phyloP scores from a whole-genome alignment of 257 asterid species.

The Knoxia roxburghii region DNA sequence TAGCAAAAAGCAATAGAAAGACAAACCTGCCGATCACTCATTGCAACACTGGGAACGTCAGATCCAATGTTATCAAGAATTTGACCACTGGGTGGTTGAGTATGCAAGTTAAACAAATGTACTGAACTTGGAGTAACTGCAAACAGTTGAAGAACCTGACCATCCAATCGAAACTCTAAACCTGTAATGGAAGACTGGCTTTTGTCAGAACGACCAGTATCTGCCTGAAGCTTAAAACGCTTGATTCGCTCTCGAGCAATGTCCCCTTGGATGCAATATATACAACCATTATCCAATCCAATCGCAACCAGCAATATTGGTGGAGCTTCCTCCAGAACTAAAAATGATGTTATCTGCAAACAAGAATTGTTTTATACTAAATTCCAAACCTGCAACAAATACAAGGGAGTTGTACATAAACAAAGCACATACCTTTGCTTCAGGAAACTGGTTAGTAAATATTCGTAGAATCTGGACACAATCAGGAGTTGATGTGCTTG shows the following conservation, averaged over 20 bases:
- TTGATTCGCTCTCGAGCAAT: slow-evolving; percentile 95
- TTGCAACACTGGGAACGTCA: slow-evolving; percentile 65
- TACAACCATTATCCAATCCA: slow-evolving; percentile 82
- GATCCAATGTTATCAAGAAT: slow-evolving; percentile 90
- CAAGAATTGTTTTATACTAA: slow-evolving; percentile 6
- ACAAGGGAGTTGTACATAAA: background rate
- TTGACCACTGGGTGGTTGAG: slow-evolving; percentile 59
- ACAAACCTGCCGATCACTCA: slow-evolving; percentile 83
- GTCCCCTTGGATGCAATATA: slow-evolving; percentile 97
- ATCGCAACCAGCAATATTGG: slow-evolving; percentile 86
- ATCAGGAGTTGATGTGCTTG: slow-evolving; percentile 72
- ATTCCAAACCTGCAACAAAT: background rate
- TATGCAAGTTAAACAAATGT: slow-evolving; percentile 66
- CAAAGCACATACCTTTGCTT: slow-evolving; percentile 58
- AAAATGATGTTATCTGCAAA: slow-evolving; percentile 76
- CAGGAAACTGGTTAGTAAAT: slow-evolving; percentile 81
- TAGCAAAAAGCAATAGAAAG: background rate
- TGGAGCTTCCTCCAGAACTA: slow-evolving; percentile 87
- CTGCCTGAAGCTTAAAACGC: slow-evolving; percentile 82
- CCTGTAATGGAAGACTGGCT: slow-evolving; percentile 55
- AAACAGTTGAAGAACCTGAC: slow-evolving; percentile 73
- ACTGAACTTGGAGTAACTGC: slow-evolving; percentile 87
- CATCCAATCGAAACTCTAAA: slow-evolving; percentile 86
- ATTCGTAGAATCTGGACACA: slow-evolving; percentile 78
- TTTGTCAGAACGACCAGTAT: slow-evolving; percentile 37